Evolutionary conservation across 2,329 filamentous ascomycete genomes (phyloP), one percentile per base, ranked within the genome.

Genomic region (Fusarium nelsonii): DNA sequence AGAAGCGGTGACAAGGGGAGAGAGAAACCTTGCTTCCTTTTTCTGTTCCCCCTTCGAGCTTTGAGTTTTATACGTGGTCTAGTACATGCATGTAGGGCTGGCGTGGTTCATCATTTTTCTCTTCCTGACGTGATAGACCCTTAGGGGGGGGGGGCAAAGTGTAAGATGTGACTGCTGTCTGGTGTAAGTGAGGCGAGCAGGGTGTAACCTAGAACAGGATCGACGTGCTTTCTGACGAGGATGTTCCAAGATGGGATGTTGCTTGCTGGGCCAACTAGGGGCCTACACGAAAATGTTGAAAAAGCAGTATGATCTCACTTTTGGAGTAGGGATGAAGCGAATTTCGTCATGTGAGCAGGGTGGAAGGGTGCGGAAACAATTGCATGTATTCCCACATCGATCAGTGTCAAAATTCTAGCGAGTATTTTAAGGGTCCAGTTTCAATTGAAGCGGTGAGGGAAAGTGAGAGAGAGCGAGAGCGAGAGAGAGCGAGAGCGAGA

Each of bases 391-490:
- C 34, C 23, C 48, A 51, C 34, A 40, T 51, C 11, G 28, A 3
- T 30, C 33, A 51, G 16, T 39, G 34, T 23, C 23, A 51, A 51
- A 16, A 28, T 39, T 51, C 20, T n/a, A 33, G n/a, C 26, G n/a
- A 40, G 23, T 40, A 51, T 51, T 39, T 23, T 51, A 30, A 26
- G 48, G 48, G 36, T 51, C 33, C 23, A 50, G 34, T 50, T 52
- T 49, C 33, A 50, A 41, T 67, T 58, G 57, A 58, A 65, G 64
- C 64, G 64, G 64, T 67, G 64, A 63, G 63, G 52, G 15, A 36
- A n/a, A 23, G 30, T 23, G 23, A 4, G 23, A 23, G 23, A 23
- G 4, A 23, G n/a, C n/a, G 23, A 23, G 23, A 23, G 23, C 4
- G 23, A 23, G 23, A 3, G 23, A 23, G 23, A 20, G 20, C 20